phyloP scores from a whole-genome alignment of 2,329 filamentous ascomycete species.

The Phialophora expanda region DNA sequence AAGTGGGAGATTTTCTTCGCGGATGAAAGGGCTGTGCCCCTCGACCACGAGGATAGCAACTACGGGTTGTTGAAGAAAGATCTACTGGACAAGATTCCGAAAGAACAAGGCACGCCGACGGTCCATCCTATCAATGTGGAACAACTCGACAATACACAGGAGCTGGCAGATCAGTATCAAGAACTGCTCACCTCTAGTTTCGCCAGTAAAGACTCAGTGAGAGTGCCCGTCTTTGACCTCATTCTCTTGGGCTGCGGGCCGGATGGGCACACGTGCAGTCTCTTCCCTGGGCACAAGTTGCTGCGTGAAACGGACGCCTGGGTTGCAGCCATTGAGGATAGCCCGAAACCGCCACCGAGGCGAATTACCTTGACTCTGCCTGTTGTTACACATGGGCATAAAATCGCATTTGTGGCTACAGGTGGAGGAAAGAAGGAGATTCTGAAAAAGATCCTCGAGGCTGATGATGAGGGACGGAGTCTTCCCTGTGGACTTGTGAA shows the following conservation, averaged over 20 bases:
- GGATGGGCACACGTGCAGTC: constrained; percentile 94
- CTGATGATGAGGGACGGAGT: constrained; percentile 66
- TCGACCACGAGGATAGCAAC: constrained; percentile 93
- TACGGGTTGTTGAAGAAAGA: constrained; percentile 86
- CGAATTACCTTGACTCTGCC: constrained; percentile 92
- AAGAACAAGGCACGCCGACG: constrained; percentile 66
- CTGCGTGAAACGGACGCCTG: constrained; percentile 86
- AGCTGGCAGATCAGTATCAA: constrained; percentile 93
- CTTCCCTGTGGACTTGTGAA: constrained; percentile 91
- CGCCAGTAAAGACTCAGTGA: constrained; percentile 89
- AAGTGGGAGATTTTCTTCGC: constrained; percentile 99
- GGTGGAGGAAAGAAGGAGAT: constrained; percentile 89
- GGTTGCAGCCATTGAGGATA: constrained; percentile 90
- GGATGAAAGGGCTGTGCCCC: constrained; percentile 91
- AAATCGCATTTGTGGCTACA: constrained; percentile 89
- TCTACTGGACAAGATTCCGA: constrained; percentile 84
- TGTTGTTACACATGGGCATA: constrained; percentile 83
- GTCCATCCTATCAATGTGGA: constrained; percentile 79
- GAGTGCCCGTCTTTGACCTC: constrained; percentile 92
- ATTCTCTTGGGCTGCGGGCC: constrained; percentile 91
- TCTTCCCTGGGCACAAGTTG: constrained; percentile 89
- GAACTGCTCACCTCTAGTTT: constrained; percentile 83
- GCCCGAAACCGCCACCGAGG: constrained; percentile 88
- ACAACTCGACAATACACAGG: constrained; percentile 76
- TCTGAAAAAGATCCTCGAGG: constrained; percentile 89